phyloP scores from a whole-genome alignment of 2,329 filamentous ascomycete genomes.

The Parasarocladium wereldwijsianum region DNA sequence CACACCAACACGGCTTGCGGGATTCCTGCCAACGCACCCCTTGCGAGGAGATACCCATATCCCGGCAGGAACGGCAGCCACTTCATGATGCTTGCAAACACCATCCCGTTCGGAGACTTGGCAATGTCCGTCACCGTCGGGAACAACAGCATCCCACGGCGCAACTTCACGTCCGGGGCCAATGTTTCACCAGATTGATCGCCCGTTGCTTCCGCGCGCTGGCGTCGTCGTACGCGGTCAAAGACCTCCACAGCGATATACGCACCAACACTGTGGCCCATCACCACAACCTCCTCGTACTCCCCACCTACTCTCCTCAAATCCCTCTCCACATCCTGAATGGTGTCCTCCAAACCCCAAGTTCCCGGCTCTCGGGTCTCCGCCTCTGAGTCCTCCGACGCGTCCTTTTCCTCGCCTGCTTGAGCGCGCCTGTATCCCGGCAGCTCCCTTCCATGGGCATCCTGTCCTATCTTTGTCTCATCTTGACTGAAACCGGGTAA shows the following conservation, averaged over 20 bases:
- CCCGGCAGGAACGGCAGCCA: constrained; percentile 19
- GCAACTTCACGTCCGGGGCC: constrained; percentile 4
- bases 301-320: constrained; percentile 17
- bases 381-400: constrained; percentile 16
- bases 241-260: constrained; percentile 60
- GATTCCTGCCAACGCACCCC: constrained; percentile 24
- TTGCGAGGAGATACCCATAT: constrained; percentile 25
- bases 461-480: too few relatives aligned
- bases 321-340: constrained; percentile 26
- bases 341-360: constrained; percentile 37
- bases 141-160: constrained; percentile 51
- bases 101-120: constrained; percentile 41
- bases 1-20: constrained; percentile 24
- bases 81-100: constrained; percentile 10
- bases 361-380: constrained; percentile 29
- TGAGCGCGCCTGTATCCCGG: too few relatives aligned
- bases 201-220: constrained; percentile 22
- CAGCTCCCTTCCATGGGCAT: too few relatives aligned
- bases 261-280: constrained; percentile 61
- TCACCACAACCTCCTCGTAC: constrained; percentile 47
- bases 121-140: constrained; percentile 62
- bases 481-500: constrained; percentile 41
- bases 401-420: constrained; percentile 36
- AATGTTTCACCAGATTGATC: constrained; percentile 18
- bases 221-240: too few relatives aligned